Evolutionary conservation across 2,329 filamentous ascomycete species (phyloP), one percentile per base, ranked within the genome.

Genomic region (Leptographium wingfieldii): DNA sequence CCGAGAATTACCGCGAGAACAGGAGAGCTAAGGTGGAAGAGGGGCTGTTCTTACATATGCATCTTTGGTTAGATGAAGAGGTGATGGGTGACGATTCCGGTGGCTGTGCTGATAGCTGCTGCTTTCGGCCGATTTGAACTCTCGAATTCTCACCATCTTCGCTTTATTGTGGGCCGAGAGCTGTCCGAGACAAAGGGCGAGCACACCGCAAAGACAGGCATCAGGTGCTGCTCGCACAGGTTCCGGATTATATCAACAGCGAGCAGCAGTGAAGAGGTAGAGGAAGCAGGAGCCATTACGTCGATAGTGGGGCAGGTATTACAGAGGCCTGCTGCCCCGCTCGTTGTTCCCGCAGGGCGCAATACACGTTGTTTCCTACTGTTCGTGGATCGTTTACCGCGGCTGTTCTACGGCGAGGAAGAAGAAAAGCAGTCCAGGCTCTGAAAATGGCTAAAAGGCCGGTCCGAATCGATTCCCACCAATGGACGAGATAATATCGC

Each of bases 231-330:
- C 19, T 16, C 12, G 25, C 11, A 52, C 11, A 12, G 6, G 25
- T 7, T 31, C 49, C 12, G 9, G 25, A 27, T 6, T 31, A 31
- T 19, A 31, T 27, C 49, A 29, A 14, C 22, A 52, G n/a, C n/a
- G 6, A 22, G 48, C 48, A 51, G 48, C 48, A 5, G 14, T 16
- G 40, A 19, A 19, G 19, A 43, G 49, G 29, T n/a, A 22, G 10
- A 22, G 52, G 29, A 54, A n/a, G 33, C 33, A 55, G 16, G 31
- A 38, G 40, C 43, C 38, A 55, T 51, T 59, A 51, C 40, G 58
- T 59, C 58, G 58, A 55, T 49, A 33, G 40, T 33, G 58, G 58
- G 58, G 49, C 19, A 46, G 43, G 19, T n/a, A 46, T n/a, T 19
- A 16, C 16, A 46, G 43, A 19, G 16, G 1, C 14, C 6, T 46